Base-by-base conservation (phyloP, 1,284 basidiomycete species). In the Marasmius oreades region DNA sequence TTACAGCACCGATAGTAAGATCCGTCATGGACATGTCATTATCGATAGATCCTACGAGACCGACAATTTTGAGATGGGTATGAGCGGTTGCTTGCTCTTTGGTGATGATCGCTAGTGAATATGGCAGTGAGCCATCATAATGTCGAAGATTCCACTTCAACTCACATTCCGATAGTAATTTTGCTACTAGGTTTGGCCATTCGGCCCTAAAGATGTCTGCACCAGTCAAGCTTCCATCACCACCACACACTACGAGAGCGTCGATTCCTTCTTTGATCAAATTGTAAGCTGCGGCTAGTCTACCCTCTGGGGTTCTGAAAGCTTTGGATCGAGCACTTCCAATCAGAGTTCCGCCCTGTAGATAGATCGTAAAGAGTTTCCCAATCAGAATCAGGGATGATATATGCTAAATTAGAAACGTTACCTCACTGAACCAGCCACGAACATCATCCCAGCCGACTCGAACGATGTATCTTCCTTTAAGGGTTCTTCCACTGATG, bases 11-110 rank as follows among this genome's bases (percentile, higher is more conserved):
- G 65, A 99, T 98, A 5, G 97, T 99, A 64, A 98, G 74, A 73
- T 98, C 95, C 26, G 96, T 98, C 82, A 97, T 82, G 22, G 92
- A 90, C 94, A 99, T 97, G 72, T 99, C 97, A 69, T 99, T 99
- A 76, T 99, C 96, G 70, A 99, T 98, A 4, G 93, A 96, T 44
- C 96, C 96, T 52, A 99, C 96, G 24, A 99, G 85, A 43, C 97
- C 96, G 63, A 95, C 96, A 66, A 99, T 98, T 73, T 88, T 93
- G 63, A 99, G 87, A 65, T 98, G 91, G 6, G 83, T 77, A 67
- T 95, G 89, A 8, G 76, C 74, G 42, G 78, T 69, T 24, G 82
- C 80, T 68, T 98, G 91, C 51, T 85, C 86, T 26, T 85, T 77
- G 1, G 85, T 85, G 69, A 98, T 98, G 61, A 80, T 78, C 59